phyloP scores from a whole-genome alignment of 306 rosid species.

The Quillaja saponaria region DNA sequence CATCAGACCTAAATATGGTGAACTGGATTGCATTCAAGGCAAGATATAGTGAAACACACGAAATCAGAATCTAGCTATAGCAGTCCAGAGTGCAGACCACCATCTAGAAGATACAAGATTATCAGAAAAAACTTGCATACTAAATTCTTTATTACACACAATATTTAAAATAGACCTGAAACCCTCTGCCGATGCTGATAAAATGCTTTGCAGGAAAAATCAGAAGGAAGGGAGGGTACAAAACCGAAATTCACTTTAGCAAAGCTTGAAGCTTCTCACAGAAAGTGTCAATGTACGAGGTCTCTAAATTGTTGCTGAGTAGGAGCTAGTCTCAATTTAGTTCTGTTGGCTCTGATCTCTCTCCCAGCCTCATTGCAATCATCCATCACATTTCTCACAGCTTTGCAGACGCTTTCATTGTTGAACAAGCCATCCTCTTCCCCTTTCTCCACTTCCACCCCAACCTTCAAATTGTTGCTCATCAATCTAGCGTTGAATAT shows the following conservation, averaged over 20 bases:
- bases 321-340: conserved; percentile 28
- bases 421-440: conserved; percentile 36
- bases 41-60: no score
- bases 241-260: no score
- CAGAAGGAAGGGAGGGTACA: no score
- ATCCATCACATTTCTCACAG: conserved; percentile 42
- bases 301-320: conserved; percentile 32
- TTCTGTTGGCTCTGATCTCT: conserved; percentile 24
- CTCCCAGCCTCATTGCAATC: conserved; percentile 31
- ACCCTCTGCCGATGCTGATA: no score
- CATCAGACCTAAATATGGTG: no score
- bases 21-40: no score
- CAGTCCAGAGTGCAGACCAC: no score
- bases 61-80: no score
- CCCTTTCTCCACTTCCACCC: conserved; percentile 43
- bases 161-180: no score
- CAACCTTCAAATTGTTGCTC: conserved; percentile 36
- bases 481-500: conserved; percentile 35
- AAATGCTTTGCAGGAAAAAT: not conserved
- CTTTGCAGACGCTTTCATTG: conserved; percentile 25
- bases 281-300: conserved; percentile 29
- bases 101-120: no score
- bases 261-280: conserved; percentile 33
- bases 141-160: no score
- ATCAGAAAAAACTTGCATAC: no score